A percentile compares a stretch with the other conserved stretches of the same genome.
Evolutionary conservation across 352 stramenopile species (phyloP).

Genomic region (Globisporangium irregulare): DNA sequence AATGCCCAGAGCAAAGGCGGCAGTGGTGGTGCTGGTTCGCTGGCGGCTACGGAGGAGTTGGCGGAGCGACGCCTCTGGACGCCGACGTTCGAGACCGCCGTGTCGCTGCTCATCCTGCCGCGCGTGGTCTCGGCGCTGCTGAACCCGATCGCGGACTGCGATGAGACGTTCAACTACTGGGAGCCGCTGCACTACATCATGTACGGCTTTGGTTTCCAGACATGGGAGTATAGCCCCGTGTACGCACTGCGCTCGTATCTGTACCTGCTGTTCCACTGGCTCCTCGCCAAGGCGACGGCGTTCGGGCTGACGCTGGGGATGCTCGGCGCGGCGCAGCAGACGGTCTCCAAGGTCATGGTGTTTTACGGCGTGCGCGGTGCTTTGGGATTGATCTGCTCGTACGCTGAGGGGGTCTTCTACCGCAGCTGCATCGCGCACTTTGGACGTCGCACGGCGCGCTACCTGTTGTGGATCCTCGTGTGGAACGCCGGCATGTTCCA

Average conservation of each 20-base stretch:
- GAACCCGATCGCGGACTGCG: slow-evolving; percentile 94
- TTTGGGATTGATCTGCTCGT: slow-evolving; percentile 72
- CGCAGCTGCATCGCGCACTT: slow-evolving; percentile 58
- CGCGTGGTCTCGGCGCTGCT: slow-evolving; percentile 55
- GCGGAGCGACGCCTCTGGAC: slow-evolving; percentile 23
- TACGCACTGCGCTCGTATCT: slow-evolving; percentile 96
- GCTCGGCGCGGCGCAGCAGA: slow-evolving; percentile 14
- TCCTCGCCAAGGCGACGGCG: slow-evolving; percentile 42
- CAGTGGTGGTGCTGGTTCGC: not conserved
- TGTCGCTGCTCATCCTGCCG: slow-evolving; percentile 30
- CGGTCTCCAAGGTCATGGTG: slow-evolving; percentile 69
- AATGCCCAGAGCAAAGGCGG: not conserved
- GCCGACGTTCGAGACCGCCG: slow-evolving; percentile 27
- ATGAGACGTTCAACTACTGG: slow-evolving; percentile 99
- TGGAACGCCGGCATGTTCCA: slow-evolving; percentile 92
- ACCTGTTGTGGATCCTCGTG: slow-evolving; percentile 75
- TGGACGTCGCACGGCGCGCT: slow-evolving; percentile 54
- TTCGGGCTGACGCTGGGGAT: slow-evolving; percentile 39
- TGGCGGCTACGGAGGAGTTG: not conserved
- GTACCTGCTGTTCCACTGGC: slow-evolving; percentile 82
- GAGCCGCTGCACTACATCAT: slow-evolving; percentile 97
- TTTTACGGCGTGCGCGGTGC: slow-evolving; percentile 90
- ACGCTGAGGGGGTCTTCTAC: slow-evolving; percentile 88
- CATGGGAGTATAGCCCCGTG: slow-evolving; percentile 89
- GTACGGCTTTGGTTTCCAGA: slow-evolving; percentile 90